Evolutionary conservation across 1,139 yeast genomes (phyloP), one percentile per base, ranked within the genome.

Genomic region (Protomyces inundatus): DNA sequence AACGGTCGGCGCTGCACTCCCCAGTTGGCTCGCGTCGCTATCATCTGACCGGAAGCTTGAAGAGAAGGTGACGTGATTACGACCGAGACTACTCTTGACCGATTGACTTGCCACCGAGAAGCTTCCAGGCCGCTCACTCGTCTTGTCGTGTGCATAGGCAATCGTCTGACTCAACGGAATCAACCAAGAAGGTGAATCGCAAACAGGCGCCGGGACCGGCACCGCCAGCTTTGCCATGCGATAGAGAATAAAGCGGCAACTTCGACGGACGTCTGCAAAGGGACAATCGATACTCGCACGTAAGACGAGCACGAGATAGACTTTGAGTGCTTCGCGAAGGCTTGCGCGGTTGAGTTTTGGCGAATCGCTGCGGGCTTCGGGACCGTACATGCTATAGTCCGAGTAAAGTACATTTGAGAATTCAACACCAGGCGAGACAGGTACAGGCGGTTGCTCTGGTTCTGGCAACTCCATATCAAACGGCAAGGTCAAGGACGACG

Each of bases 251-350:
- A 23, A 50, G 39, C 59, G 59, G 16, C 55, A 56, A 32, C 36
- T 46, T 0, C 61, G 46, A 10, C 66, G 64, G 16, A 64, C 63
- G 37, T 64, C 66, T 9, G 53, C 61, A 46, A 59, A 64, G 9
- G 66, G 66, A 33, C 64, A 61, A 42, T 64, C 63, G 40, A 54
- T 45, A 12, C 54, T 56, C 37, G 56, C 55, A 14, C 66, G 63
- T 51, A 64, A 53, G 53, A 61, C 46, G 33, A 46, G 40, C 12
- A 64, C 58, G 32, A 64, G 48, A 32, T 60, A 60, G n/a, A 46
- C 23, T 37, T 60, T 54, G 32, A 60, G 50, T 7, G 54, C 50
- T n/a, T 60, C 64, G 12, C 40, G 39, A 6, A 42, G 33, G 9
- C 30, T 16, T n/a, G 23, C 9, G 30, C 23, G 16, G 16, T 42